Evolutionary conservation across 1,284 basidiomycete genomes (phyloP), one percentile per base, ranked within the genome.

Genomic region (Microbotryomycetes sp.): DNA sequence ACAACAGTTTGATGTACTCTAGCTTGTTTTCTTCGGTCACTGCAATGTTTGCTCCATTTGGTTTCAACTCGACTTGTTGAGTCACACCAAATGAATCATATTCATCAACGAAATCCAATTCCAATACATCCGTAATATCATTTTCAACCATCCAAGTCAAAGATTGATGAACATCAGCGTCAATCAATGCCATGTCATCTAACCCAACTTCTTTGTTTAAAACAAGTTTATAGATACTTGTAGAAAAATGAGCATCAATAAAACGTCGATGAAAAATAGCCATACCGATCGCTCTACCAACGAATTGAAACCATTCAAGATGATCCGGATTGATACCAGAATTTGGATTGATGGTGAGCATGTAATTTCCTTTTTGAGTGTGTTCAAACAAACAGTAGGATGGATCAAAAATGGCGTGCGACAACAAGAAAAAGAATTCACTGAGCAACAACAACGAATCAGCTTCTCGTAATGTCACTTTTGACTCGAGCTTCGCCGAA

Each of bases 231-330:
- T 97, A 94, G 76, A 97, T 79, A 68, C 91, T 93, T 66, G 92
- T 85, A 19, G 90, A 91, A 74, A 99, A 99, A 80, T 99, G 97
- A 14, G 92, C 94, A 75, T 99, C 96, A 32, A 99, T 83, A 47
- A 98, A 81, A 15, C 94, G 85, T 1, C 92, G 92, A 72, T 97
- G 94, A 75, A 91, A 92, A 67, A 94, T 92, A 16, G 92, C 92
- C 76, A 92, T 89, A 28, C 96, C 93, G 70, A 98, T 94, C 67
- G 97, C 86, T 48, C 93, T 86, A 3, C 96, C 96, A 51, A 98
- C 91, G 71, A 96, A 98, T 75, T 92, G 93, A 87, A 98, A 98
- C 83, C 94, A 98, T 19, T 89, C 87, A 49, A 98, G 78, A 77
- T 98, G 94, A 72, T 97, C 92, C 2, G 88, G 88, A 74, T 97